Evolutionary conservation across 768 basidiomycete species (phyloP), one percentile per base, ranked within the genome.

Genomic region (Boletus insuetus): DNA sequence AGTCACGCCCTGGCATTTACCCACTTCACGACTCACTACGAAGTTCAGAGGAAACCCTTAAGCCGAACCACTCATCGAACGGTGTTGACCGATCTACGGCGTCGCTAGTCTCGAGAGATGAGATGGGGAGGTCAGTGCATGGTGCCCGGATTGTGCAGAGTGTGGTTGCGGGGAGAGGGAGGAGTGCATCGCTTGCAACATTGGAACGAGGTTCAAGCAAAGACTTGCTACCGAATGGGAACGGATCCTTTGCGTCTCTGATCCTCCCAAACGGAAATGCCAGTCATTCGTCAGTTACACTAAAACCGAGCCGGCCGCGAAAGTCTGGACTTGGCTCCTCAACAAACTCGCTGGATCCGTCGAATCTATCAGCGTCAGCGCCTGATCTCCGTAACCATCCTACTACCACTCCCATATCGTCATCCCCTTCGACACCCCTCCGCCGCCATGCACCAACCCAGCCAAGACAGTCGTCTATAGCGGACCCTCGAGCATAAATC

Each of bases 1-100:
- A 69, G 65, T 66, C 72, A 58, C 69, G 59, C 60, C 66, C 69
- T 66, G 72, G 63, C 50, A 59, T 71, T 54, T 67, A 71, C 60
- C 65, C 73, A 34, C 61, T 66, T 58, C 52, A 64, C 58, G 68
- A 52, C 58, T 70, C 75, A 58, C 77, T 74, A 44, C 68, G 74
- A 58, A 80, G 78, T 58, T 86, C 84, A 49, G 83, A 85, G 73
- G 85, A 87, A 75, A 87, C 86, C 47, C 70, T 87, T 53, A 81
- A 76, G 67, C 82, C 83, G 38, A 77, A 80, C 67, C 51, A 56
- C 40, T 74, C 62, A 14, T 42, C 24, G 14, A 29, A 54, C 55
- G 71, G 73, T 65, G 58, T 76, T 66, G 79, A 80, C 60, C 79
- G 76, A 59, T 82, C 80, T 48, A 74, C 77, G 32, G 70, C 70